These are phyloP conservation scores for Quercus ilex DNA, from an alignment of 306 rosid species.

Conservation along the genomic window DNA sequence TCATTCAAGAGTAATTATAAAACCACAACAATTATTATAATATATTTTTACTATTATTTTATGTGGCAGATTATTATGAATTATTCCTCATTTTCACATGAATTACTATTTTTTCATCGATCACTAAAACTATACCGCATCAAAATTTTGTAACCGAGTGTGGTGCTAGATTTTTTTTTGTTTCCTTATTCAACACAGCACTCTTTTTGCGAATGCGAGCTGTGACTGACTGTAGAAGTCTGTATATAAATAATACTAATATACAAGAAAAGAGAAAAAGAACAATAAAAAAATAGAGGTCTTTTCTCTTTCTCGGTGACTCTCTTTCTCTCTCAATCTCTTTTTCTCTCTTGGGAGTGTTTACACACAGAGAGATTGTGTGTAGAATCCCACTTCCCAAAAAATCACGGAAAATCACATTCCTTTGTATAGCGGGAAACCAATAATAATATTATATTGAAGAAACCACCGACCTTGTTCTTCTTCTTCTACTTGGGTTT, in stretches of 20 bases:
- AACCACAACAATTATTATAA: too few species aligned
- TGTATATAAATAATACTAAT: background rate
- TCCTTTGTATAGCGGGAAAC: slow-evolving; percentile 28
- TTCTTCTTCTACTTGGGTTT: slow-evolving; percentile 23
- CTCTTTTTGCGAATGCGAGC: too few species aligned
- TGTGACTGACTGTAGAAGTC: too few species aligned
- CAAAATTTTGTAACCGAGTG: too few species aligned
- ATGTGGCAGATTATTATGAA: fast-evolving
- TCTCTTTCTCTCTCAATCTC: background rate
- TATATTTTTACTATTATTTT: too few species aligned
- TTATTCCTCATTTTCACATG: too few species aligned
- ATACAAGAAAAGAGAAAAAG: background rate
- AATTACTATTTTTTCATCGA: too few species aligned
- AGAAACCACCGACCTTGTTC: slow-evolving; percentile 52
- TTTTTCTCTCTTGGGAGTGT: slow-evolving; percentile 5
- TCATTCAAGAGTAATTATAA: too few species aligned
- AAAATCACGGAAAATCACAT: slow-evolving; percentile 28
- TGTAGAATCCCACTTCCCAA: slow-evolving; percentile 47
- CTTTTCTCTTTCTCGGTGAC: background rate
- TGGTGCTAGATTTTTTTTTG: too few species aligned
- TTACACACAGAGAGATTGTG: slow-evolving; percentile 32
- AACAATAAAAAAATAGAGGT: background rate
- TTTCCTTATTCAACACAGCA: too few species aligned
- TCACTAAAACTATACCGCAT: too few species aligned
- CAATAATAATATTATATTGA: slow-evolving; percentile 6